Percentiles rank a stretch among this genome's conserved stretches.
Evolutionary conservation across 345 rosid species (phyloP).

Genomic region (Sonneratia alba): DNA sequence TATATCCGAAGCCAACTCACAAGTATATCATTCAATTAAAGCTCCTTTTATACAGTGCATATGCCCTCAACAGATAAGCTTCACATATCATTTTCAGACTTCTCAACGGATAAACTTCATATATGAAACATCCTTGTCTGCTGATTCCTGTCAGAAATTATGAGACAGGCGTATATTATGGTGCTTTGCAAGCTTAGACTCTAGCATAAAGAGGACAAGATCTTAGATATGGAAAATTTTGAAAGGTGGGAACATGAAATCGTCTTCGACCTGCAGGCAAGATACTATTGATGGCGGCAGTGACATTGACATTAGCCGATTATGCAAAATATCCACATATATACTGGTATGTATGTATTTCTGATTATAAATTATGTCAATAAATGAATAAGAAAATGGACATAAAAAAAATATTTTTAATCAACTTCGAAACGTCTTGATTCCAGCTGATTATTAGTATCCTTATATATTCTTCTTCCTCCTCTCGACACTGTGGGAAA

Average conservation of each 20-base stretch:
- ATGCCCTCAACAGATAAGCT: background rate
- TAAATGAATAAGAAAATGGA: too few species aligned
- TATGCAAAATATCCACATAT: background rate
- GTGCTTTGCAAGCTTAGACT: slow-evolving; percentile 2
- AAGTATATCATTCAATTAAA: too few species aligned
- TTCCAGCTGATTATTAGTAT: too few species aligned
- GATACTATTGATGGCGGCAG: slow-evolving; percentile 1
- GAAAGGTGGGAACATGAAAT: background rate
- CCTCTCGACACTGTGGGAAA: too few species aligned
- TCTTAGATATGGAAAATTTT: slow-evolving; percentile 10
- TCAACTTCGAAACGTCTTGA: too few species aligned
- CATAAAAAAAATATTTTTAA: too few species aligned
- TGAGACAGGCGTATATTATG: background rate
- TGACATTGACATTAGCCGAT: background rate
- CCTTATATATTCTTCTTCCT: too few species aligned
- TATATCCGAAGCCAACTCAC: too few species aligned
- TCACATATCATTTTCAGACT: background rate
- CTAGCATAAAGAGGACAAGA: slow-evolving; percentile 2
- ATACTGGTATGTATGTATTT: too few species aligned
- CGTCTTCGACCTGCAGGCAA: slow-evolving; percentile 10
- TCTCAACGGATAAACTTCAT: background rate
- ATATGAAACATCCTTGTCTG: background rate
- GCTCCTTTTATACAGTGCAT: too few species aligned
- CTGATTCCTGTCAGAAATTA: background rate
- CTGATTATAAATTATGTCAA: too few species aligned